Evolutionary conservation across 176 grass and related monocot genomes (phyloP), one percentile per base, ranked within the genome.

Genomic region (Rhipidocladum racemiflorum): DNA sequence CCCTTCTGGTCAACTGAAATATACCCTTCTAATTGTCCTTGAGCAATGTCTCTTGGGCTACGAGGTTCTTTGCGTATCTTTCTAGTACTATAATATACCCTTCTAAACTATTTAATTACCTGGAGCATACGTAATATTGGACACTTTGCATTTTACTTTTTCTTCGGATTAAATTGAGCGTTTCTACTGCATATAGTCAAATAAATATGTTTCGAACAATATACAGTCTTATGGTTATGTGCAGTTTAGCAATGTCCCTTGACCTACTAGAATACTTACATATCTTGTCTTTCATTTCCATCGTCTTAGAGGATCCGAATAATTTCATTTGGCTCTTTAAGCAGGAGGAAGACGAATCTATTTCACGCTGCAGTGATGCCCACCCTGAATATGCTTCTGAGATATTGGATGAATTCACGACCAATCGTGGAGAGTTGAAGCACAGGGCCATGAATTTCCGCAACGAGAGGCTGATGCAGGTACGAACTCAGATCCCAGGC

Each of bases 331-430:
- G 65, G 28, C 14, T 57, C 20, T 53, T 59, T 68, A 20, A 17
- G 28, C 87, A 97, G 91, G 73, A 81, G 1, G 77, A 67, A 16
- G 91, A 84, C 12, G 66, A 74, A 43, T 86, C 91, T 24, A 25
- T 53, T 32, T 43, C 62, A 51, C 77, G 61, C 9, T 76, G 82
- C 35, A 53, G 69, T 10, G 73, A 79, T 3, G 45, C 32, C n/a
- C 59, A 68, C 3, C 9, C 71, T 49, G 87, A 83, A 38, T 87
- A 88, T 23, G 85, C 91, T 67, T 88, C 85, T 30, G 94, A 97
- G 55, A 90, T 97, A 84, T 21, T 94, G 21, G 91, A 94, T 10
- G 94, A 92, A 35, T 81, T 92, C 76, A 97, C 91, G n/a, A 97
- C 94, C 29, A 46, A 85, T 24, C 91, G 94, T 32, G 94, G 89